A percentile compares a stretch with the other conserved stretches of the same genome.
These are phyloP conservation scores for Peronospora farinosa DNA, from an alignment of 352 stramenopile genomes.

Conservation along the genomic window DNA sequence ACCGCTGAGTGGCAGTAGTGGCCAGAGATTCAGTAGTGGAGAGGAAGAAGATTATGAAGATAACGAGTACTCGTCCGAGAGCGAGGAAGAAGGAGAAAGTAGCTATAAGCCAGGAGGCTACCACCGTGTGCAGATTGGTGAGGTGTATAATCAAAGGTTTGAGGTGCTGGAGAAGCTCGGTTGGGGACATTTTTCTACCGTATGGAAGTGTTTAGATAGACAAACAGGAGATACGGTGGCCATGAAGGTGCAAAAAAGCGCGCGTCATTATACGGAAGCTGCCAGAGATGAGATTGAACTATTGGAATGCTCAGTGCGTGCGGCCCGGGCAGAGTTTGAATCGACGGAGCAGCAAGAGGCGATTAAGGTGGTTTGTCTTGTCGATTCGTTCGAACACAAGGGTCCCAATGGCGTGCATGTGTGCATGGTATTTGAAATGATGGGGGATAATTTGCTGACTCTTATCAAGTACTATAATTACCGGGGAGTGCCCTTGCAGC, in stretches of 20 bases:
- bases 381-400: slow-evolving; percentile 95
- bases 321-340: slow-evolving; percentile 26
- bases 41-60: slow-evolving; percentile 59
- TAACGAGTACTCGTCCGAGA: slow-evolving; percentile 80
- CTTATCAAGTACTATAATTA: slow-evolving; percentile 99
- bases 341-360: slow-evolving; percentile 17
- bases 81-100: slow-evolving; percentile 89
- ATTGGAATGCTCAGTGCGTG: slow-evolving; percentile 86
- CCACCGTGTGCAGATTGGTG: slow-evolving; percentile 90
- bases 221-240: slow-evolving; percentile 85
- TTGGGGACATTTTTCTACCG: slow-evolving; percentile 99
- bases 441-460: slow-evolving; percentile 96
- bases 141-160: slow-evolving; percentile 92
- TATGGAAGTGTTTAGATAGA: slow-evolving; percentile 96
- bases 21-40: slow-evolving; percentile 16
- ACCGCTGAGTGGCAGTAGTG: slow-evolving; percentile 25
- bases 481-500: slow-evolving; percentile 91
- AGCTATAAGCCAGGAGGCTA: slow-evolving; percentile 97
- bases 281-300: slow-evolving; percentile 98
- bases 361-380: slow-evolving; percentile 57
- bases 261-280: slow-evolving; percentile 96
- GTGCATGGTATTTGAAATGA: slow-evolving; percentile 99
- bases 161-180: slow-evolving; percentile 97
- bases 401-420: slow-evolving; percentile 94
- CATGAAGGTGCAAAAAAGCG: slow-evolving; percentile 97